Evolutionary conservation across 2,329 filamentous ascomycete species (phyloP), one percentile per base, ranked within the genome.

Genomic region (Cladosporium colombiae): DNA sequence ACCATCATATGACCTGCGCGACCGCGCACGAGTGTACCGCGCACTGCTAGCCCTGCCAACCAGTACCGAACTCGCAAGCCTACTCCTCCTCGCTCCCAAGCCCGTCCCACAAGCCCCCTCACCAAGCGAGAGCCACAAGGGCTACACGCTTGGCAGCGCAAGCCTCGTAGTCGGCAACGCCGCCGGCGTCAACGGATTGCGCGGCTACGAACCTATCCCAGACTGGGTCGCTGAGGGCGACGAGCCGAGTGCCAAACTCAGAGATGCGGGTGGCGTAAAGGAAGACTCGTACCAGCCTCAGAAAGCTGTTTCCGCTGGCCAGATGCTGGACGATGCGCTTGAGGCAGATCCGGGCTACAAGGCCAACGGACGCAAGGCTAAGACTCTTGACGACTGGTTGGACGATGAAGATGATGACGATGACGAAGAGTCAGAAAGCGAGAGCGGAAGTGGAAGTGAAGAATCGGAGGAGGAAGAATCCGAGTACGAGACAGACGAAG

Each of bases 301-400:
- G 31, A 50, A 67, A 44, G 66, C 31, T 1, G 69, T 87, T 1
- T 85, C 89, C 10, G 89, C 90, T 0, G 84, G 85, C 0, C 86
- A 89, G 68, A 85, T 81, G 72, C 78, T 93, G 52, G 89, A 91
- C 70, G 85, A 85, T 25, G 86, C 84, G 1, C 80, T 79, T 78
- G 65, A 77, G 62, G 73, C 78, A 75, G 69, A 78, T 57, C 75
- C 74, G 14, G 78, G 78, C 10, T 78, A 75, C 46, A 85, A 80
- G 71, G 77, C 80, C 16, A 88, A 88, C 73, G 77, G 86, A 18
- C 78, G 79, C 5, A 88, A 88, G 61, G 87, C 87, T 49, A 97
- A 96, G 84, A 92, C 89, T 23, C 80, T 99, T 68, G 93, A 98
- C 80, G 92, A 97, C 76, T 98, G 95, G 93, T 82, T 98, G 65